Conservation (phyloP, 805 yeast species). For the Nakazawaea siamensis region DNA sequence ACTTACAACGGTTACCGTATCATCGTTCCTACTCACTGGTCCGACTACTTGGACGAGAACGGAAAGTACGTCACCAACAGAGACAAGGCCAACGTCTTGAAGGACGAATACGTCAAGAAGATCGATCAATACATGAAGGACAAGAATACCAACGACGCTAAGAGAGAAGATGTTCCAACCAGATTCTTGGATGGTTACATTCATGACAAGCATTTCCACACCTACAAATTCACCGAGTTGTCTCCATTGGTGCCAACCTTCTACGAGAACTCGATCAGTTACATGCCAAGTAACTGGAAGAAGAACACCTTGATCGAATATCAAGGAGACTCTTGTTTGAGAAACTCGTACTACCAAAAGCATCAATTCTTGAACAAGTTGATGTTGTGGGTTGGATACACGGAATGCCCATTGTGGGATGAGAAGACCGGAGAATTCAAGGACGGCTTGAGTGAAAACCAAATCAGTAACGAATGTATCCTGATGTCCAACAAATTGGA, state of each 20-base stretch:
- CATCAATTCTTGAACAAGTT: conserved; percentile 5
- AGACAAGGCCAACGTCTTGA: conserved; percentile 2
- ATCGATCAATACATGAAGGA: conserved; percentile 3
- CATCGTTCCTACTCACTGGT: conserved; percentile 4
- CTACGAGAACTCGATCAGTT: conserved; percentile 25
- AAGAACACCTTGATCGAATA: conserved; percentile 9
- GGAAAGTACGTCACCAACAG: conserved; percentile 5
- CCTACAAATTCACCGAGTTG: conserved; percentile 22
- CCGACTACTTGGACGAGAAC: conserved; percentile 2
- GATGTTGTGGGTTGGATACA: conserved; percentile 8
- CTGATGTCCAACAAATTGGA: conserved; percentile 1
- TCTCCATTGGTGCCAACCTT: conserved; percentile 34
- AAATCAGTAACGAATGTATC: conserved; percentile 7
- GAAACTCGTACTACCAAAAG: conserved; percentile 5
- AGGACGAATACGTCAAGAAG: conserved; percentile 6
- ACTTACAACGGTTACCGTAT: conserved; percentile 5
- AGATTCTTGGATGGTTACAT: conserved; percentile 3
- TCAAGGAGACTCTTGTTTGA: conserved; percentile 7
- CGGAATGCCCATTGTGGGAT: conserved; percentile 9
- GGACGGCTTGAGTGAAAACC: conserved; percentile 3
- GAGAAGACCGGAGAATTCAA: conserved; percentile 5
- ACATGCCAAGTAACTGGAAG: conserved; percentile 9
- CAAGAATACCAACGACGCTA: conserved; percentile 7
- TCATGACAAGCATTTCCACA: conserved; percentile 11
- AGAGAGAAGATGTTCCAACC: conserved; percentile 6